These are phyloP conservation scores for Aechmea fasciata DNA, from an alignment of 176 grass and related monocot genomes.

Conservation along the genomic window DNA sequence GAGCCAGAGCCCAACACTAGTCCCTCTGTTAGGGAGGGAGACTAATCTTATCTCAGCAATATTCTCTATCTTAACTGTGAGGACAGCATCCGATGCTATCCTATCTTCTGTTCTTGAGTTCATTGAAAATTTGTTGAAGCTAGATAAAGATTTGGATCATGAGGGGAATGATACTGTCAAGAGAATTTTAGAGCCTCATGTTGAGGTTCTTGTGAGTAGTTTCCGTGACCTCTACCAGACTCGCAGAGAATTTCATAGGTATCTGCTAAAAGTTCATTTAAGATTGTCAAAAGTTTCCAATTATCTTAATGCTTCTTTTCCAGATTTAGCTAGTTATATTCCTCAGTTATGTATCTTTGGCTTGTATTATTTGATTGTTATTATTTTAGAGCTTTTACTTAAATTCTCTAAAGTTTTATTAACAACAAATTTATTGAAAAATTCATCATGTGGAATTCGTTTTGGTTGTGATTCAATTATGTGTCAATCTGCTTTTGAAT, in stretches of 20 bases:
- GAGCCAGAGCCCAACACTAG: slow-evolving; percentile 66
- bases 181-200: slow-evolving; percentile 58
- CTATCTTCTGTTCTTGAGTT: slow-evolving; percentile 64
- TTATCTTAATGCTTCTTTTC: background rate
- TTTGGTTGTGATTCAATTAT: too few species aligned
- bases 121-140: slow-evolving; percentile 79
- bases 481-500: too few species aligned
- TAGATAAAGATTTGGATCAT: slow-evolving; percentile 62
- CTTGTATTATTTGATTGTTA: too few species aligned
- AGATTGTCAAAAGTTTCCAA: slow-evolving; percentile 2
- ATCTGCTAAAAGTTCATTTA: slow-evolving; percentile 7
- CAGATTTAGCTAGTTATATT: background rate
- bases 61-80: slow-evolving; percentile 88
- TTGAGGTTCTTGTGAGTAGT: slow-evolving; percentile 73
- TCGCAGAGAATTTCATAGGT: slow-evolving; percentile 66
- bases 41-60: slow-evolving; percentile 63
- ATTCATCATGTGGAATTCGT: too few species aligned
- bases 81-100: slow-evolving; percentile 64
- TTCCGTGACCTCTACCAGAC: slow-evolving; percentile 71
- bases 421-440: too few species aligned
- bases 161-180: slow-evolving; percentile 44
- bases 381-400: too few species aligned
- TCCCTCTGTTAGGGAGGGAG: slow-evolving; percentile 45
- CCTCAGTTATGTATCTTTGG: background rate
- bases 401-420: too few species aligned